phyloP scores from a whole-genome alignment of 1,284 basidiomycete species.

The Sporisorium reilianum region DNA sequence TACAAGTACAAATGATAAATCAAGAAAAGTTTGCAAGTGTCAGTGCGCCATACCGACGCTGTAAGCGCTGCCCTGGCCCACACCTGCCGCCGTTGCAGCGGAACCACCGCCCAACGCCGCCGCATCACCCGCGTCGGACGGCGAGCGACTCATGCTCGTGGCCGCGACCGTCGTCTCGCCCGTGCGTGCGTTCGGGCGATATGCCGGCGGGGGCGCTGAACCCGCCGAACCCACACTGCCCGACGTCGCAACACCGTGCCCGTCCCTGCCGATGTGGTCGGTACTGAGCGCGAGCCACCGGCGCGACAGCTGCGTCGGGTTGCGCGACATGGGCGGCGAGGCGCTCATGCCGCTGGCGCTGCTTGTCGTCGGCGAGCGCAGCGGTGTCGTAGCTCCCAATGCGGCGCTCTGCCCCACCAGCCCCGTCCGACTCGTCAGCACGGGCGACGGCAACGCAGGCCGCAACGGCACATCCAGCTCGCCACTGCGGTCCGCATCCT shows the following conservation, averaged over 20 bases:
- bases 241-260: background rate
- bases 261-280: slow-evolving; percentile 24
- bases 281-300: slow-evolving; percentile 54
- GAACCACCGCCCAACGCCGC: background rate
- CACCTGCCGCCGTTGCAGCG: background rate
- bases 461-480: slow-evolving; percentile 23
- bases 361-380: slow-evolving; percentile 8
- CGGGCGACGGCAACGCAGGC: slow-evolving; percentile 35
- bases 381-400: slow-evolving; percentile 11
- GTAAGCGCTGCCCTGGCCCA: background rate
- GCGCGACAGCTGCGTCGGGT: slow-evolving; percentile 44
- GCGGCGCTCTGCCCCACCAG: slow-evolving; percentile 19
- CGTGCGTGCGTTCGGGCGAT: slow-evolving; percentile 34
- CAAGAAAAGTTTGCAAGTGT: too few relatives aligned
- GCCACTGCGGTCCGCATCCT: slow-evolving; percentile 5
- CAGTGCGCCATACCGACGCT: slow-evolving; percentile 31
- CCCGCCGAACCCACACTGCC: background rate
- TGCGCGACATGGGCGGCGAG: slow-evolving; percentile 27
- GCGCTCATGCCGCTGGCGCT: slow-evolving; percentile 11
- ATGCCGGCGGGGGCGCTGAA: slow-evolving; percentile 43
- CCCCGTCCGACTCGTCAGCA: slow-evolving; percentile 27
- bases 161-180: slow-evolving; percentile 38
- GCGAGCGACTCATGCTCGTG: slow-evolving; percentile 28
- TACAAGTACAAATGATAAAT: slow-evolving; percentile 26
- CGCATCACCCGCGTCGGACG: background rate